Percentiles rank a stretch among this genome's conserved stretches.
phyloP scores from a whole-genome alignment of 169 alveolate species.

The Plasmodium coatneyi region DNA sequence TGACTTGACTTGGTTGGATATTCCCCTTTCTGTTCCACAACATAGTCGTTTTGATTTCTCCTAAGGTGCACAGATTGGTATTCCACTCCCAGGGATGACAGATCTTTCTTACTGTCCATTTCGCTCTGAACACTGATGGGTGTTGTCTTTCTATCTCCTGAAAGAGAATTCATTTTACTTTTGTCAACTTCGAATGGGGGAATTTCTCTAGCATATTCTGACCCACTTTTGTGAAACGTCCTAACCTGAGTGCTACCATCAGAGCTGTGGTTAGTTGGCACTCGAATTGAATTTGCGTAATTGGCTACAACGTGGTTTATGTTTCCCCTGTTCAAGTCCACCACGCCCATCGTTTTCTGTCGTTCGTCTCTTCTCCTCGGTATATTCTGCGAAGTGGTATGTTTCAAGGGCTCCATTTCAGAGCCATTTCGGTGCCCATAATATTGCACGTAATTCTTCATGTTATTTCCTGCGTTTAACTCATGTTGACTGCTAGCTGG shows the following conservation, averaged over 20 bases:
- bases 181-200: neutral
- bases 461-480: neutral
- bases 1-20: neutral
- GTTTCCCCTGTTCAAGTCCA: neutral
- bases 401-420: constrained; percentile 12
- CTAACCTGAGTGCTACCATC: neutral
- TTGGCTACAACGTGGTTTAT: neutral
- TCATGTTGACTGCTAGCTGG: constrained; percentile 13
- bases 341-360: neutral
- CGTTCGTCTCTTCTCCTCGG: constrained; percentile 19
- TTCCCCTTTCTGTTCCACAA: neutral
- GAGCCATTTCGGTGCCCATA: neutral
- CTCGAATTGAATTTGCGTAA: neutral
- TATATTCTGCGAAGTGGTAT: constrained; percentile 28
- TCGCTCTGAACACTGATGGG: neutral
- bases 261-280: neutral
- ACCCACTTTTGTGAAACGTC: neutral
- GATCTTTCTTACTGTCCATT: neutral
- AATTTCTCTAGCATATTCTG: neutral
- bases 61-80: neutral
- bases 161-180: neutral
- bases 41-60: neutral
- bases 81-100: neutral
- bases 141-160: neutral
- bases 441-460: constrained; percentile 7